Percentiles rank a stretch among this genome's conserved stretches.
phyloP scores from a whole-genome alignment of 495 filamentous ascomycete genomes.

The Neurospora sp. region DNA sequence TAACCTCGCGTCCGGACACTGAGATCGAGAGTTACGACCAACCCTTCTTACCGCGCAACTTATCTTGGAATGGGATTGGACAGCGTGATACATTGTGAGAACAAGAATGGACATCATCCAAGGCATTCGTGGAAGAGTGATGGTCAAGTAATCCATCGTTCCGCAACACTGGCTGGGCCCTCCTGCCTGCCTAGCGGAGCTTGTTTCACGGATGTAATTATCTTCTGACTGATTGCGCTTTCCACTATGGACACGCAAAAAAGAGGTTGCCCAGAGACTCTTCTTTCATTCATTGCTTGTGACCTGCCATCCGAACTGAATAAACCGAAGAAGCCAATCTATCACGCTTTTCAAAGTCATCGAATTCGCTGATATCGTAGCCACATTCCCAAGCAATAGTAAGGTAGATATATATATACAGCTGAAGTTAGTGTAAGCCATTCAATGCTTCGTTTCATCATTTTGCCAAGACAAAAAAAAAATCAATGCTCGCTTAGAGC shows the following conservation, averaged over 20 bases:
- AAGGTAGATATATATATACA: not conserved
- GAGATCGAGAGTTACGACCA: not conserved
- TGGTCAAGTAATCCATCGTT: not conserved
- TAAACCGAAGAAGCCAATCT: not conserved
- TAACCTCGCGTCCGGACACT: not conserved
- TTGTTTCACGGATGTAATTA: too few species aligned
- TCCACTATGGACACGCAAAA: not conserved
- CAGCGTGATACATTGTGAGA: not conserved
- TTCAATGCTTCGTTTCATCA: not conserved
- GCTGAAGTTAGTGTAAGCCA: not conserved
- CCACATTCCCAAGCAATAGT: not conserved
- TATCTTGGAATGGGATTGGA: rapidly evolving
- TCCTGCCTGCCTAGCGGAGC: too few species aligned
- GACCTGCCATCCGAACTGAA: not conserved
- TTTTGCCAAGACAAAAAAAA: not conserved
- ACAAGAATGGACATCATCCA: not conserved
- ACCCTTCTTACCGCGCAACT: not conserved
- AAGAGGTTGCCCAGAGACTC: not conserved
- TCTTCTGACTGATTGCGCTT: not conserved
- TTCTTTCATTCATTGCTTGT: not conserved
- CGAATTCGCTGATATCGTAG: not conserved
- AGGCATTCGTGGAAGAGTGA: not conserved
- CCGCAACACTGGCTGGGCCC: too few species aligned
- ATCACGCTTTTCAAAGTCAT: not conserved
- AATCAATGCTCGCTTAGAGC: not conserved